phyloP scores from a whole-genome alignment of 2,329 filamentous ascomycete genomes.

The Colletotrichum shisoi region DNA sequence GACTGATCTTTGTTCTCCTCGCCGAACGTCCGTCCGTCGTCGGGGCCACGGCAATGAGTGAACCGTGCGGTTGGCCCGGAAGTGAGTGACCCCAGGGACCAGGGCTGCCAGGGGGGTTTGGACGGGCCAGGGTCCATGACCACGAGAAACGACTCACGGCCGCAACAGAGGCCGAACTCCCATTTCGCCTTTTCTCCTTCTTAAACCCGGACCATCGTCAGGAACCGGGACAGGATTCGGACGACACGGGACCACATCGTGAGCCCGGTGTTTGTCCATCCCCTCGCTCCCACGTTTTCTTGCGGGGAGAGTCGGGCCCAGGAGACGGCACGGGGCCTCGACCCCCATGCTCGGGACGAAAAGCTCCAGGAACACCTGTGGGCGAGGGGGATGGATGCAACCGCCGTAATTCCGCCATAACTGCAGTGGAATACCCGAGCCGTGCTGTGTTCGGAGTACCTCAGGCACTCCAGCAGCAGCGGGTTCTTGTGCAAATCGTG shows the following conservation, averaged over 20 bases:
- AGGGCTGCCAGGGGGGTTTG: no score
- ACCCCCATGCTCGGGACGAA: constrained; percentile 8
- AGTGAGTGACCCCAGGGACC: neutral
- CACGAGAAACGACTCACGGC: neutral
- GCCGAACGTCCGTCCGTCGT: constrained; percentile 24
- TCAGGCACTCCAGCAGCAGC: neutral
- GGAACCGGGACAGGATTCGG: constrained; percentile 14
- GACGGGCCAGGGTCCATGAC: neutral
- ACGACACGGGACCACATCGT: constrained; percentile 30
- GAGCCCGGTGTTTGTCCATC: constrained; percentile 10
- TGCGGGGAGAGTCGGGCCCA: constrained; percentile 24
- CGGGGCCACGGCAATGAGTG: constrained; percentile 27
- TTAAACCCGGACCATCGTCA: constrained; percentile 21
- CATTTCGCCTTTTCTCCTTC: neutral
- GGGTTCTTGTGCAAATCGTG: constrained; percentile 15
- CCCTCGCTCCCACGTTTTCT: constrained; percentile 4
- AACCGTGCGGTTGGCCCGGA: constrained; percentile 31
- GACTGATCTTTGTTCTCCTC: constrained; percentile 16
- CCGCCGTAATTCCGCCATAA: constrained; percentile 22
- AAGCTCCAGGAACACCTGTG: constrained; percentile 5
- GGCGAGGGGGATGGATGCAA: neutral
- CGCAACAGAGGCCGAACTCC: constrained; percentile 24
- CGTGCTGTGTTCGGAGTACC: neutral
- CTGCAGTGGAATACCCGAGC: neutral
- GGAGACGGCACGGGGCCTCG: constrained; percentile 20